Base-by-base conservation (phyloP, 2,329 filamentous ascomycete genomes). In the Geosmithia morbida region DNA sequence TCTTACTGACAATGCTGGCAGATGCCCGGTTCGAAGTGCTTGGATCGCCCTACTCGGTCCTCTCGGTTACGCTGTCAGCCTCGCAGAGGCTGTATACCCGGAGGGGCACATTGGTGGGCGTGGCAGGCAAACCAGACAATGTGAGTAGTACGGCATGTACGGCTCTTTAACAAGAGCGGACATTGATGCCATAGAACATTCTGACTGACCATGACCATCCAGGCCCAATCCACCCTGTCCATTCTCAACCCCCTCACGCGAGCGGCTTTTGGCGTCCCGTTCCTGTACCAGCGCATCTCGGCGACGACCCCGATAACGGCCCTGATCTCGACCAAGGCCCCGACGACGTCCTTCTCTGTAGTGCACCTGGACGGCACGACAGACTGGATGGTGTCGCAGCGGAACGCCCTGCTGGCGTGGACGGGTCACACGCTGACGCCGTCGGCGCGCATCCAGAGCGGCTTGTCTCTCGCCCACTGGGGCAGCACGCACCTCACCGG, bases 21-120 rank as follows among this genome's bases (percentile, higher is more conserved):
- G 92, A 97, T 75, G 92, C 92, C 48, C 81, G 82, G 49, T 98
- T 98, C 64, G 87, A 97, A 65, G 87, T 97, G 44, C 71, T 98
- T 53, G 92, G 92, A 51, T 79, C 86, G 20, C 88, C 90, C 1
- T 92, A 92, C 65, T 97, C 92, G 48, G 79, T 98, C 53, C 81
- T 98, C 55, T 96, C 90, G 19, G 89, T 95, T 53, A 87, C 84
- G 7, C 77, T 98, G 46, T 94, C 92, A 37, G 86, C 92, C 41
- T 97, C 90, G 30, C 90, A 97, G 64, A 84, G 85, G 57, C 79
- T 98, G 45, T 96, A 92, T 66, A 96, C 92, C 19, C 79, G 90
- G 55, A 81, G 88, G 57, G 94, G 94, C 47, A 95, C 90, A 1
- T 71, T 98, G 46, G 86, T 97, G 47, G 89, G 84, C 44, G 77